Evolutionary conservation across 352 stramenopile genomes (phyloP), one percentile per base, ranked within the genome.

Genomic region (Globisporangium alternatum): DNA sequence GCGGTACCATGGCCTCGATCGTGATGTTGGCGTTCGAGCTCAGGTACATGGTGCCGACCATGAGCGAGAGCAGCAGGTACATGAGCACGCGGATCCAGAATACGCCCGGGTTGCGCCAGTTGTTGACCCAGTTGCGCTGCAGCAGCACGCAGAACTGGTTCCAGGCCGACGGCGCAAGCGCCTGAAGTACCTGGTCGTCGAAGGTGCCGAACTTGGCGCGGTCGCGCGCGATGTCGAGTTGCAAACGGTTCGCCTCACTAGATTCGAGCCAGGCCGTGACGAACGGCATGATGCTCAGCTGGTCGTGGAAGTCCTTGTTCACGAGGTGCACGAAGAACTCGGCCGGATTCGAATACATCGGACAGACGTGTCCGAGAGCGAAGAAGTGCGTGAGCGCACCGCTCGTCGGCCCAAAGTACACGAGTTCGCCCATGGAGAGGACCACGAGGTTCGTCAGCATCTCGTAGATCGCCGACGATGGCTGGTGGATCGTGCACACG

Each of bases 401-500:
- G n/a, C 74, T 77, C 47, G 96, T 72, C 0, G 88, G 75, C 7
- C 93, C 92, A 67, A 95, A 97, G 69, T 96, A 98, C 31, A 98
- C 70, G 44, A 86, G 83, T 62, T 97, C 70, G 12, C 95, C 95
- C 35, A 70, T 67, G 21, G 73, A 78, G 28, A 93, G 63, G 33
- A 93, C 69, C 2, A 81, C 61, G 2, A 94, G 55, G 61, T 94
- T 88, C 17, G 71, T 78, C 33, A 94, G 74, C 66, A 89, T 74
- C 39, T 80, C 74, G 60, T 76, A 95, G 3, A 93, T 74, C 10
- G 75, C 72, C 5, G 86, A 93, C 22, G 77, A 90, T 28, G 88
- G 88, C 71, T 96, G 88, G 69, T 96, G 88, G 67, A 96, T 93
- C 47, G 86, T 93, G 56, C 69, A 83, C 5, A 95, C 66, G 48